phyloP scores from a whole-genome alignment of 1,284 basidiomycete genomes.

The Malassezia japonica region DNA sequence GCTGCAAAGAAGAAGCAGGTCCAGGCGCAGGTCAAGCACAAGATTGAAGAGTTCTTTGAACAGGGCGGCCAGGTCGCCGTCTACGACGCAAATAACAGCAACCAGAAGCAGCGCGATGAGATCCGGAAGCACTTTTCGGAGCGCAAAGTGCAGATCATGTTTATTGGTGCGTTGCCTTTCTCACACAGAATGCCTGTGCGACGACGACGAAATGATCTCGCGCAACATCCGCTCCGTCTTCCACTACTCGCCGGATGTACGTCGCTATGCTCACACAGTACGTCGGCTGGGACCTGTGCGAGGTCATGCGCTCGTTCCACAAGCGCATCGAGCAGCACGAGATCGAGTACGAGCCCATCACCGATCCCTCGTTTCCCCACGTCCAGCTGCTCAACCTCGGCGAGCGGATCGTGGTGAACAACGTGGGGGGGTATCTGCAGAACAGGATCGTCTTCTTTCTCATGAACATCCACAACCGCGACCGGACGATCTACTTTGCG shows the following conservation, averaged over 20 bases:
- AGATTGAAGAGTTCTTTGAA: conserved; percentile 75
- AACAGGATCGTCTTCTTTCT: conserved; percentile 89
- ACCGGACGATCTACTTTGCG: conserved; percentile 59
- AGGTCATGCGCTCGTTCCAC: conserved; percentile 84
- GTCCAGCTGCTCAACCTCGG: conserved; percentile 93
- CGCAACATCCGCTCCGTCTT: conserved; percentile 64
- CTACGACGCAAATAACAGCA: conserved; percentile 97
- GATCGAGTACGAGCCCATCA: conserved; percentile 75
- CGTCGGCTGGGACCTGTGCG: conserved; percentile 78
- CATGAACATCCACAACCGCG: conserved; percentile 93
- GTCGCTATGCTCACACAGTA: conserved; percentile 53
- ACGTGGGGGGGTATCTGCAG: conserved; percentile 73
- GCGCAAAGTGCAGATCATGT: conserved; percentile 79
- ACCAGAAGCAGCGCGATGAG: conserved; percentile 58
- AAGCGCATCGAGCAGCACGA: conserved; percentile 79
- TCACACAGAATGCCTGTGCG: conserved; percentile 51
- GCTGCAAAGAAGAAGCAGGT: conserved; percentile 64
- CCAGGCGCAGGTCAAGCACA: conserved; percentile 69
- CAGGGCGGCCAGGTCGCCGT: conserved; percentile 84
- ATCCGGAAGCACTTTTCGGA: conserved; percentile 67
- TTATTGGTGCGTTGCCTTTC: no score
- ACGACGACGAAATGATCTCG: conserved; percentile 75
- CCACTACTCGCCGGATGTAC: conserved; percentile 50
- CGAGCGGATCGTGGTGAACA: conserved; percentile 53
- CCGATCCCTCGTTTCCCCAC: conserved; percentile 64